phyloP scores from a whole-genome alignment of 345 rosid species.

The Barbarea vulgaris region DNA sequence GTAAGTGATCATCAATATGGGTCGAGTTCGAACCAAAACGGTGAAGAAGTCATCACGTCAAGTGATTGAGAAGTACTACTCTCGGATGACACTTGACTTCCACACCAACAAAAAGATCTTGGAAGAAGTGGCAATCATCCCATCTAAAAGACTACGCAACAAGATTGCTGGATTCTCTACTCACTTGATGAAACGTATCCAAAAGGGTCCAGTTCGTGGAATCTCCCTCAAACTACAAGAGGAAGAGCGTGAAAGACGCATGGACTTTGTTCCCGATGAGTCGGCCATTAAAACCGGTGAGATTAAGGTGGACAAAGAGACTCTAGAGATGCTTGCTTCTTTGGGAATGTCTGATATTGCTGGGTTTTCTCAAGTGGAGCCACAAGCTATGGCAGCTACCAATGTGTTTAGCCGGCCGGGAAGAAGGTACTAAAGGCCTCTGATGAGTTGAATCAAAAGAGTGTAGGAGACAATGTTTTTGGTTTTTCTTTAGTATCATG shows the following conservation, averaged over 20 bases:
- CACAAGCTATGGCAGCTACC: slow-evolving; percentile 5
- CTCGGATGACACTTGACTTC: slow-evolving; percentile 76
- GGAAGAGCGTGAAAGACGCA: slow-evolving; percentile 80
- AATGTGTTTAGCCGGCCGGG: neutral
- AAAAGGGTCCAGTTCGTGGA: slow-evolving; percentile 86
- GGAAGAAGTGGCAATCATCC: slow-evolving; percentile 84
- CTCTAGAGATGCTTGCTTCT: slow-evolving; percentile 66
- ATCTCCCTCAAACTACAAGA: slow-evolving; percentile 83
- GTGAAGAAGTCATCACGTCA: slow-evolving; percentile 91
- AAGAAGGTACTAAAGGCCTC: slow-evolving; percentile 22
- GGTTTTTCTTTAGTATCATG: neutral
- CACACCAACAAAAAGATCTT: slow-evolving; percentile 90
- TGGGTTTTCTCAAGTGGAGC: slow-evolving; percentile 42
- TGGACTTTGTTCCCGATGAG: slow-evolving; percentile 88
- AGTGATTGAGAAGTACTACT: slow-evolving; percentile 87
- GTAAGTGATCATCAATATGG: slow-evolving; percentile 55
- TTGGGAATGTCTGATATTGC: slow-evolving; percentile 69
- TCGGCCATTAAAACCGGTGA: slow-evolving; percentile 63
- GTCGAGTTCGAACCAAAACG: slow-evolving; percentile 82
- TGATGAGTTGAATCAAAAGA: neutral
- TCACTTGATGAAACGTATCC: slow-evolving; percentile 69
- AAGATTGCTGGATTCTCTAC: slow-evolving; percentile 89
- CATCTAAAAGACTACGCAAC: slow-evolving; percentile 79
- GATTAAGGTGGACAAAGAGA: slow-evolving; percentile 72
- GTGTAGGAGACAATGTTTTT: neutral